Conservation (phyloP, 1,139 yeast species). For the Saccharomyces hybrid region DNA sequence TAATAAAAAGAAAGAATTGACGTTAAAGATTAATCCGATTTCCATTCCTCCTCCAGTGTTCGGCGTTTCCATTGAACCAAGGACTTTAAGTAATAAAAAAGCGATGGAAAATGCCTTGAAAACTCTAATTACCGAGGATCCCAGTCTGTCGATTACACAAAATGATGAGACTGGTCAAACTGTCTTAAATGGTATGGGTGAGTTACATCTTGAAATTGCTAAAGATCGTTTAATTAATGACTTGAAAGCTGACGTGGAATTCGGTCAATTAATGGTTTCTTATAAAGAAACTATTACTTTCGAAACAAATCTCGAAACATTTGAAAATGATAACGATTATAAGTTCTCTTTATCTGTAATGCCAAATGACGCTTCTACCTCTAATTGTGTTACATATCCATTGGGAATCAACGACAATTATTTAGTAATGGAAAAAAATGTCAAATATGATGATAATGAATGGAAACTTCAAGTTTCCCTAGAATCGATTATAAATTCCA, state of each 20-base stretch:
- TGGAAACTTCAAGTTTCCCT: slow-evolving; percentile 46
- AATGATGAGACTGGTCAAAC: slow-evolving; percentile 91
- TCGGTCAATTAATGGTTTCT: slow-evolving; percentile 80
- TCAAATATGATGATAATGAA: slow-evolving; percentile 24
- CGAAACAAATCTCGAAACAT: slow-evolving; percentile 18
- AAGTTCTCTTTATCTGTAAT: slow-evolving; percentile 39
- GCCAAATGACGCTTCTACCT: slow-evolving; percentile 28
- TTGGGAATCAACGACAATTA: slow-evolving; percentile 35
- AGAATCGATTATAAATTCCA: slow-evolving; percentile 46
- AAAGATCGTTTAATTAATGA: slow-evolving; percentile 69
- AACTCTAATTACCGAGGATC: slow-evolving; percentile 72
- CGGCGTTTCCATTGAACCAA: slow-evolving; percentile 77
- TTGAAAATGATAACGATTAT: slow-evolving; percentile 26
- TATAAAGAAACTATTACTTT: slow-evolving; percentile 63
- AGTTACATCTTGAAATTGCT: slow-evolving; percentile 83
- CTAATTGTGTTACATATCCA: slow-evolving; percentile 39
- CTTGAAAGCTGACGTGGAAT: slow-evolving; percentile 70
- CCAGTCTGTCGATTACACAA: slow-evolving; percentile 53
- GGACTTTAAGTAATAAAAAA: slow-evolving; percentile 71
- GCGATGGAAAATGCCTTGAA: slow-evolving; percentile 59
- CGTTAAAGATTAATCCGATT: slow-evolving; percentile 63
- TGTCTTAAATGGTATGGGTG: slow-evolving; percentile 91
- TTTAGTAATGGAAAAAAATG: slow-evolving; percentile 28
- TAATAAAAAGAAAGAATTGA: slow-evolving; percentile 37
- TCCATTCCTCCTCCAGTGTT: slow-evolving; percentile 88